Conservation (phyloP, 345 rosid genomes). For the Excoecaria agallocha region DNA sequence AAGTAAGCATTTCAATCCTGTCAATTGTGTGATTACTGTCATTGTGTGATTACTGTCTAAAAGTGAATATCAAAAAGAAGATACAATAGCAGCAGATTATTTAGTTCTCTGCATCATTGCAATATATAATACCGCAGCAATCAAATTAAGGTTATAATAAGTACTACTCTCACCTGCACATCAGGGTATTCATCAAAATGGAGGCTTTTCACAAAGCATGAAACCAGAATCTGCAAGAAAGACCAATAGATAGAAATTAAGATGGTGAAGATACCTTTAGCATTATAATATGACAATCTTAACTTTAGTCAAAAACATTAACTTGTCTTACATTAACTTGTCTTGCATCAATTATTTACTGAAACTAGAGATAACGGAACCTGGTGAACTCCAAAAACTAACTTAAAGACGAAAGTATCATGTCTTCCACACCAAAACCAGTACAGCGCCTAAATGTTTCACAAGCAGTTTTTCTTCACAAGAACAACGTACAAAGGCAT, state of each 20-base stretch:
- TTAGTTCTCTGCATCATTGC: too few species aligned
- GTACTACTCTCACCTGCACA: conserved; percentile 55
- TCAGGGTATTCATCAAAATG: conserved; percentile 75
- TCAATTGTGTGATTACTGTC: too few species aligned
- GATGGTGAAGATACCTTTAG: not conserved
- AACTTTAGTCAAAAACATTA: not conserved
- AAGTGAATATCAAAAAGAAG: too few species aligned
- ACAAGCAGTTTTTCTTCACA: too few species aligned
- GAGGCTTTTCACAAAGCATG: conserved; percentile 88
- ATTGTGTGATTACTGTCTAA: too few species aligned
- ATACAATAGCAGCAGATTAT: too few species aligned
- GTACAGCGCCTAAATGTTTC: not conserved
- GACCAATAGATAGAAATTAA: conserved; percentile 14
- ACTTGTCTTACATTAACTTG: not conserved
- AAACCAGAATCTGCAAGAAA: conserved; percentile 68
- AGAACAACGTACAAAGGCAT: too few species aligned
- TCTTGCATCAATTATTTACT: not conserved
- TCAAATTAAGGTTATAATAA: too few species aligned
- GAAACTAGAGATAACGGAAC: not conserved
- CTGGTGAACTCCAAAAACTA: not conserved
- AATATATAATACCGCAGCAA: too few species aligned
- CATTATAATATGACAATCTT: not conserved
- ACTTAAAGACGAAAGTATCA: not conserved
- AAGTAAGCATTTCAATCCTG: too few species aligned
- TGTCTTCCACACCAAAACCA: not conserved